A percentile compares a stretch with the other conserved stretches of the same genome.
Evolutionary conservation across 2,329 filamentous ascomycete species (phyloP).

Genomic region (Diaporthe ampelina): DNA sequence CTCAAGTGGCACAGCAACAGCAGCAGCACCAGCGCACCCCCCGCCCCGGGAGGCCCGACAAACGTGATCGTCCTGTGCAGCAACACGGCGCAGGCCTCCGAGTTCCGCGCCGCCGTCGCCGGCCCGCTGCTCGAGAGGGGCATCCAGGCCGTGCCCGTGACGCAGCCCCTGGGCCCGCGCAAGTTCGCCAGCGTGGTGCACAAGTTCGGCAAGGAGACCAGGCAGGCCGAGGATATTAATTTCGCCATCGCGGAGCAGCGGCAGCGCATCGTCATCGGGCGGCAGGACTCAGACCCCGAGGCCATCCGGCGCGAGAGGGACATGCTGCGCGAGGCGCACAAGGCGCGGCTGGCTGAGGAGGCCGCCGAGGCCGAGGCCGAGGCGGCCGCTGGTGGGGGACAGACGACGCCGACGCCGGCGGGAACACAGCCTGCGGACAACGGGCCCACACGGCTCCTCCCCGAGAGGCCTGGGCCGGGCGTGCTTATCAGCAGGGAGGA

Average conservation of each 20-base stretch:
- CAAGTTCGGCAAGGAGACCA: conserved; percentile 13
- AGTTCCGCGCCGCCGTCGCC: conserved; percentile 29
- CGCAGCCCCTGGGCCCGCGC: conserved; percentile 34
- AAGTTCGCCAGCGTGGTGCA: conserved; percentile 34
- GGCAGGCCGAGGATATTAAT: neutral
- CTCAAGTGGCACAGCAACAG: conserved; percentile 16
- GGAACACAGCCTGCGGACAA: neutral
- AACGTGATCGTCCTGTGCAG: conserved; percentile 29
- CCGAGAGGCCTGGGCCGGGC: neutral
- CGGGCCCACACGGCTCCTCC: neutral
- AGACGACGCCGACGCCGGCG: neutral
- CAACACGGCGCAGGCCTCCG: conserved; percentile 29
- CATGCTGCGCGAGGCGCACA: conserved; percentile 4
- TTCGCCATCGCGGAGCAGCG: neutral
- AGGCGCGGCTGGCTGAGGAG: conserved; percentile 28
- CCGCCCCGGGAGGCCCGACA: neutral
- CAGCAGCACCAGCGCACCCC: too few relatives aligned
- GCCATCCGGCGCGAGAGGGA: conserved; percentile 37
- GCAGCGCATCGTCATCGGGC: conserved; percentile 33
- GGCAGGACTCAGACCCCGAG: conserved; percentile 37
- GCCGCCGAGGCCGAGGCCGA: too few relatives aligned
- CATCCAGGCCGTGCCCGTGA: conserved; percentile 34
- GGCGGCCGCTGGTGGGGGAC: too few relatives aligned
- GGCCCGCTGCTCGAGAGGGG: conserved; percentile 25
- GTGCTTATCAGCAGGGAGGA: neutral